Conservation (phyloP, 2,329 filamentous ascomycete species). For the Talaromyces sp. region DNA sequence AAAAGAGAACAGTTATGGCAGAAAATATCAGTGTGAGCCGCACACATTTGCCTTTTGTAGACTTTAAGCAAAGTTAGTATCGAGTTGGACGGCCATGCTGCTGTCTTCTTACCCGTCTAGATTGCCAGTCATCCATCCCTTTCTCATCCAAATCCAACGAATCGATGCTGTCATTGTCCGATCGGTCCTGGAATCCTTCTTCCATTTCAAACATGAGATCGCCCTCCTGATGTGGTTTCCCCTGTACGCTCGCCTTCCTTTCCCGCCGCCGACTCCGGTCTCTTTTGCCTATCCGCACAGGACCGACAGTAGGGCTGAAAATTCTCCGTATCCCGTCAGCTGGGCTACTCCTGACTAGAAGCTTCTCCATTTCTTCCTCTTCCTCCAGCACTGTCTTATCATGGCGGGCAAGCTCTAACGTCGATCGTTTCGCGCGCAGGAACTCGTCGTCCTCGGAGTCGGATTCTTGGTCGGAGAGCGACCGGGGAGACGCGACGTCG, state of each 20-base stretch:
- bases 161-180: conserved; percentile 55
- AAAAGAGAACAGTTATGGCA: conserved; percentile 49
- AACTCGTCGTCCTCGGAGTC: conserved; percentile 73
- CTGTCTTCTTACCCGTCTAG: conserved; percentile 17
- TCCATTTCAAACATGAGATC: conserved; percentile 89
- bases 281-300: conserved; percentile 45
- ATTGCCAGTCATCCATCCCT: conserved; percentile 26
- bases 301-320: conserved; percentile 41
- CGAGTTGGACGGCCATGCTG: background rate
- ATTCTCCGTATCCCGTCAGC: conserved; percentile 34
- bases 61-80: conserved; percentile 6
- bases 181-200: conserved; percentile 62
- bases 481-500: conserved; percentile 63
- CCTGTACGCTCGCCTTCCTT: conserved; percentile 40
- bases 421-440: conserved; percentile 60
- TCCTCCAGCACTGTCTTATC: conserved; percentile 68
- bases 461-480: conserved; percentile 61
- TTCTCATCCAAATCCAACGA: conserved; percentile 50
- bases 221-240: conserved; percentile 60
- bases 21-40: conserved; percentile 37
- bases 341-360: conserved; percentile 37
- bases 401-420: conserved; percentile 63
- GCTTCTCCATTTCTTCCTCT: conserved; percentile 58
- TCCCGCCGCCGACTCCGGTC: conserved; percentile 51
- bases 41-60: conserved; percentile 17